Evolutionary conservation across 257 asterid species (phyloP).

Genomic region (Lithospermum erythrorhizon): DNA sequence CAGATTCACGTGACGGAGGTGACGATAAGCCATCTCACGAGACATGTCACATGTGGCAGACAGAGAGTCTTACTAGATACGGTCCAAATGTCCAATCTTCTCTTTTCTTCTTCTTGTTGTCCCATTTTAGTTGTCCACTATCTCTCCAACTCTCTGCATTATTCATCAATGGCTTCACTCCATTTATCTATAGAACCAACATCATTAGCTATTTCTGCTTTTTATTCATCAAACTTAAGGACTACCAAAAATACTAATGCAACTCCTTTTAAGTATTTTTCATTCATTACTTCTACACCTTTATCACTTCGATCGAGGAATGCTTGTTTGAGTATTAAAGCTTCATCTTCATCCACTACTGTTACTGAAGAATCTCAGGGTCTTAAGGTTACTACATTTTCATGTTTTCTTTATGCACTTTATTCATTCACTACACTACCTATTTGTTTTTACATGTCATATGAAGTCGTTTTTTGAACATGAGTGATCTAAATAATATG

Average conservation of each 20-base stretch:
- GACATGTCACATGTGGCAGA: background rate
- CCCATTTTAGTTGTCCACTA: background rate
- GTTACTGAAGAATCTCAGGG: constrained; percentile 32
- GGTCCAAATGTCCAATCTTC: background rate
- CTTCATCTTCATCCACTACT: constrained; percentile 45
- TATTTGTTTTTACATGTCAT: too few species aligned
- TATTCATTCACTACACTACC: too few species aligned
- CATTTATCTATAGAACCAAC: too few species aligned
- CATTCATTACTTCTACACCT: constrained; percentile 26
- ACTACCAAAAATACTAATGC: background rate
- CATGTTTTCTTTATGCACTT: background rate
- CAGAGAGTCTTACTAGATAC: background rate
- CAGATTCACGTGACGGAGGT: background rate
- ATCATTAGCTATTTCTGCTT: too few species aligned
- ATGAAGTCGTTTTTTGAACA: too few species aligned
- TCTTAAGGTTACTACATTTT: constrained; percentile 34
- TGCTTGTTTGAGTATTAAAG: constrained; percentile 23
- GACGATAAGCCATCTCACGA: background rate
- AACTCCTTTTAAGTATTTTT: constrained; percentile 9
- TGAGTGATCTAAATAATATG: too few species aligned
- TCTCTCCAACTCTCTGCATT: too few species aligned
- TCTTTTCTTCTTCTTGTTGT: background rate
- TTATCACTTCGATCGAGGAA: constrained; percentile 9
- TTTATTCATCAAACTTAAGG: too few species aligned
- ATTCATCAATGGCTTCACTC: too few species aligned